phyloP scores from a whole-genome alignment of 140 eudicot genomes.

The Oenanthe javanica region DNA sequence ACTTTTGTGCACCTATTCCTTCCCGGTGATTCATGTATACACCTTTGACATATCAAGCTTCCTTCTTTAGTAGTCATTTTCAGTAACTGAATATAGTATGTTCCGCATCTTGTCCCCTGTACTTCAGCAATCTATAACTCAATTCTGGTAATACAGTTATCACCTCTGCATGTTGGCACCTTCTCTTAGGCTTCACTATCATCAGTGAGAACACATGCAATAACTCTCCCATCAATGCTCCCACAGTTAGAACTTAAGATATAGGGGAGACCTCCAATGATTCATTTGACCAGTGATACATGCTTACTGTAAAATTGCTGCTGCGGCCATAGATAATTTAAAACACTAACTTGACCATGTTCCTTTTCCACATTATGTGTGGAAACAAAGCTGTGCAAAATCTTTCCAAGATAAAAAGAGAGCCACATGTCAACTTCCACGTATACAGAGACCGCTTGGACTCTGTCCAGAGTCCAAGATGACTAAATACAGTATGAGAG shows the following conservation, averaged over 20 bases:
- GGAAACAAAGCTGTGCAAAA: background rate
- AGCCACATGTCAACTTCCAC: background rate
- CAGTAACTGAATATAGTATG: constrained; percentile 8
- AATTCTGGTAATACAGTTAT: constrained; percentile 3
- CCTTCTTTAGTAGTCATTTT: constrained; percentile 10
- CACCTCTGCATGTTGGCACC: constrained; percentile 6
- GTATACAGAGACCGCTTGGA: constrained; percentile 1
- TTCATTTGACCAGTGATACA: background rate
- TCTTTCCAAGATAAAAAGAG: background rate
- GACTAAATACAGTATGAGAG: background rate
- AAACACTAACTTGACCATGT: background rate
- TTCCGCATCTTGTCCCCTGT: background rate
- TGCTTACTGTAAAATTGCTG: background rate
- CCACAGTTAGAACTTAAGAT: constrained; percentile 14
- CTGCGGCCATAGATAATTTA: background rate
- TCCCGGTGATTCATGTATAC: background rate
- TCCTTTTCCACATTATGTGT: background rate
- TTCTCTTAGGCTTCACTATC: constrained; percentile 12
- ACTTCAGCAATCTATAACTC: background rate
- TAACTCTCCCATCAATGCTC: background rate
- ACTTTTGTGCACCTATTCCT: constrained; percentile 1
- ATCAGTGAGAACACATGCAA: background rate
- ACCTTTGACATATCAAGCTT: constrained; percentile 11
- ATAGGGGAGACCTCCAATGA: constrained; percentile 11
- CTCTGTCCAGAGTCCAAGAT: background rate